Conservation (phyloP, 2,329 filamentous ascomycete species). For the Ophiostoma tasmaniense region DNA sequence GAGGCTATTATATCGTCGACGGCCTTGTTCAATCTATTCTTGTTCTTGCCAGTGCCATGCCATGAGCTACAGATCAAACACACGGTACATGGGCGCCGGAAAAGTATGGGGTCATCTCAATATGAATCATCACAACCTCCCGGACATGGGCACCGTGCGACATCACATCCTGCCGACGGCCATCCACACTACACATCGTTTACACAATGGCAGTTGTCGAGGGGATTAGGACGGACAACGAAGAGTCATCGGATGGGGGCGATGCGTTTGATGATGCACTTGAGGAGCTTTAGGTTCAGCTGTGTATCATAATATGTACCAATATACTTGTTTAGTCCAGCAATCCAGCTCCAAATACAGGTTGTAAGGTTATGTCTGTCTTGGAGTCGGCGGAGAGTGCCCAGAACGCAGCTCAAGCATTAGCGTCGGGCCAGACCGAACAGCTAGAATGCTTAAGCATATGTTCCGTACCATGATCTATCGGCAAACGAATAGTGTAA, state of each 20-base stretch:
- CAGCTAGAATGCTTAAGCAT: neutral
- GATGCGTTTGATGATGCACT: neutral
- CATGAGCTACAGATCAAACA: neutral
- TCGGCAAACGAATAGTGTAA: too few species aligned
- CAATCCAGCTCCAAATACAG: neutral
- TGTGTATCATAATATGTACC: neutral
- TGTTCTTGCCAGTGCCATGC: neutral
- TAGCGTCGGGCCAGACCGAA: neutral
- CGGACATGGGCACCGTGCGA: neutral
- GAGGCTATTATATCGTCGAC: neutral
- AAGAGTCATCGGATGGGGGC: neutral
- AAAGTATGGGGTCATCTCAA: neutral
- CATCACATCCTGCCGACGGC: neutral
- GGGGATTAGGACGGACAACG: neutral
- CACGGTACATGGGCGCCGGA: neutral
- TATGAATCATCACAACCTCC: neutral
- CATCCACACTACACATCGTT: too few species aligned
- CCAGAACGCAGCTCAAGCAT: neutral
- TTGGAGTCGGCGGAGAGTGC: neutral
- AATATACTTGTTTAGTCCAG: neutral
- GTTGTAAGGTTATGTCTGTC: neutral
- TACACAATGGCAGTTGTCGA: neutral
- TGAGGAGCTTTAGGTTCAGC: neutral
- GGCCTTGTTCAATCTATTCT: neutral
- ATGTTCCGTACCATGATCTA: too few species aligned